Base-by-base conservation (phyloP, 495 filamentous ascomycete species). In the Corynascus novoguineensis region DNA sequence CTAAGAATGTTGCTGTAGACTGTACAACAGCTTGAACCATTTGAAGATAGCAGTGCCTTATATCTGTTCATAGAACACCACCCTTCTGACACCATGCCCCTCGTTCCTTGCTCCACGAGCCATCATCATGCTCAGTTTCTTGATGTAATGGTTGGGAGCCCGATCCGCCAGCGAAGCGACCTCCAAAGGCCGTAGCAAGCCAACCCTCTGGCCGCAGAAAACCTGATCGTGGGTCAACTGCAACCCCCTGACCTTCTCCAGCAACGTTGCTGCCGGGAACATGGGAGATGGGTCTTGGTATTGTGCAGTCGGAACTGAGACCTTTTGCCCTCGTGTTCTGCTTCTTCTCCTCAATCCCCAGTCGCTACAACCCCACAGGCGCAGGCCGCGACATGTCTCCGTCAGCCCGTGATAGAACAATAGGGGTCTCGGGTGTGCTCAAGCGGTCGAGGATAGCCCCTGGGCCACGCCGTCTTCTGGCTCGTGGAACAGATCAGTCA, bases 211-310 rank as follows among this genome's bases (percentile, higher is more conserved):
- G 34, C 34, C n/a, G 45, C 28, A n/a, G n/a, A n/a, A n/a, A n/a
- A n/a, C 49, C 49, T 38, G 17, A 24, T 22, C 10, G 15, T 4
- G 17, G 7, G 12, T 21, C 4, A 22, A 27, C 6, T 11, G 1
- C n/a, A n/a, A n/a, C 24, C 49, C 12, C 34, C 49, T 51, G 49
- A 51, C 32, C 21, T 14, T 28, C 34, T 27, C 3, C 49, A 19
- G 49, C 34, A 51, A 51, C 49, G 49, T 51, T 51, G 49, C 49
- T 14, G 21, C 32, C 32, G 49, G 34, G 19, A 12, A 37, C 29
- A 25, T 28, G 48, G 32, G 32, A 37, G 27, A n/a, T 29, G 44
- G 44, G 29, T 8, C 45, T 29, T 48, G 45, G 6, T 31, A n/a
- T 48, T 29, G 21, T 19, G 12, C 25, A 24, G 10, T 14, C 10